Conservation (phyloP, 805 yeast species). For the Pichia cephalocereana region DNA sequence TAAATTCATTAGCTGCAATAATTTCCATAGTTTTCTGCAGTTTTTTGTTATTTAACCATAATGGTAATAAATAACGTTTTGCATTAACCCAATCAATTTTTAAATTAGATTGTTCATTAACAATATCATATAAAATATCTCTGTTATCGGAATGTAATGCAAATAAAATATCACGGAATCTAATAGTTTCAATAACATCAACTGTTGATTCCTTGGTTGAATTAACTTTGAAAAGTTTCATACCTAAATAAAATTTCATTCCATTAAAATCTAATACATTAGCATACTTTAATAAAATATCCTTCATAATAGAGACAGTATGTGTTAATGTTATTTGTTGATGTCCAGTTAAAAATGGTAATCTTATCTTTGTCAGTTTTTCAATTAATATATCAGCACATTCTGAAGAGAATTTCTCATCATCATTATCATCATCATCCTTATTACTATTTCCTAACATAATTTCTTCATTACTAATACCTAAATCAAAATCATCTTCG, state of each 20-base stretch:
- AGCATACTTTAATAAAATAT: conserved; percentile 37
- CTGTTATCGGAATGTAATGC: conserved; percentile 78
- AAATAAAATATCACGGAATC: conserved; percentile 80
- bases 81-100: conserved; percentile 51
- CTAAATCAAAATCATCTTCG: conserved; percentile 19
- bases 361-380: conserved; percentile 50
- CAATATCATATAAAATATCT: conserved; percentile 47
- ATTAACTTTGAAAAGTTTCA: conserved; percentile 48
- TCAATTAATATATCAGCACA: conserved; percentile 35
- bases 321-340: conserved; percentile 79
- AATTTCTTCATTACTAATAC: conserved; percentile 5
- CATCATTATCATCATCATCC: conserved; percentile 15
- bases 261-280: conserved; percentile 55
- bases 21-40: conserved; percentile 49
- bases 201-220: conserved; percentile 21
- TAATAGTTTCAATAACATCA: conserved; percentile 29
- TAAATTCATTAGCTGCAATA: conserved; percentile 65
- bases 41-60: conserved; percentile 52
- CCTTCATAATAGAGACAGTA: conserved; percentile 54
- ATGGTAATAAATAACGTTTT: conserved; percentile 52
- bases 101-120: conserved; percentile 29
- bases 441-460: conserved; percentile 7
- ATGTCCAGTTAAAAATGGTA: conserved; percentile 82
- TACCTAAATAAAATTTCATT: conserved; percentile 58
- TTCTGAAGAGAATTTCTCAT: conserved; percentile 27